A percentile compares a stretch with the other conserved stretches of the same genome.
phyloP scores from a whole-genome alignment of 768 basidiomycete species.

The Agrocybe pediades region DNA sequence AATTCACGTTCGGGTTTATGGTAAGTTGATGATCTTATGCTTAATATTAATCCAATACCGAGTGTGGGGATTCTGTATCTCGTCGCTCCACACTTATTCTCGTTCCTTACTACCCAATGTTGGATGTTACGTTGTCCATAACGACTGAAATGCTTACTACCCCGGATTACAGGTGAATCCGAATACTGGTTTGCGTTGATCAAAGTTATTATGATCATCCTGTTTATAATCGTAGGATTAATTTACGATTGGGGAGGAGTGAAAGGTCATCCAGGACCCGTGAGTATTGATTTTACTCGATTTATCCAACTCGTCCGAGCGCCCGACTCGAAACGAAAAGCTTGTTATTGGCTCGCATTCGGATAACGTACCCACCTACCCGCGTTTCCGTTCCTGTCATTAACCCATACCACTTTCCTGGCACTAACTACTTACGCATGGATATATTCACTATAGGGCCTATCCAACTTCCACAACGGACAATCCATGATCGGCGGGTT shows the following conservation, averaged over 20 bases:
- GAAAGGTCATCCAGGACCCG: slow-evolving; percentile 58
- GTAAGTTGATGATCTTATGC: slow-evolving; percentile 25
- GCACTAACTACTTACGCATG: no score
- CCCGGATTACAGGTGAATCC: slow-evolving; percentile 46
- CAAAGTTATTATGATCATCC: slow-evolving; percentile 61
- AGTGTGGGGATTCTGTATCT: no score
- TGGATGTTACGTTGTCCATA: no score
- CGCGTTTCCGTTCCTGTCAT: no score
- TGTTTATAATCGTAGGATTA: slow-evolving; percentile 65
- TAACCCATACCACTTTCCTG: no score
- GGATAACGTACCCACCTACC: no score
- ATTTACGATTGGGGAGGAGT: slow-evolving; percentile 65
- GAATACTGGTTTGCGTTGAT: slow-evolving; percentile 67
- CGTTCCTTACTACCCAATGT: no score
- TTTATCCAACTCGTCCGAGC: background rate
- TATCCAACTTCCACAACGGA: slow-evolving; percentile 47
- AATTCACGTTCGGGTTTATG: slow-evolving; percentile 59
- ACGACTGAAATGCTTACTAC: no score
- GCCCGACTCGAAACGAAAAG: background rate
- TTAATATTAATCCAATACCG: no score
- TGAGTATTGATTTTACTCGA: slow-evolving; percentile 25
- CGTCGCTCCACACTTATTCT: no score
- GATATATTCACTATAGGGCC: slow-evolving; percentile 41
- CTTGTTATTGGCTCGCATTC: background rate
- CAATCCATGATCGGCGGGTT: slow-evolving; percentile 60